These are phyloP conservation scores for Scortechinia acanthostroma DNA, from an alignment of 2,329 filamentous ascomycete genomes.

Conservation along the genomic window DNA sequence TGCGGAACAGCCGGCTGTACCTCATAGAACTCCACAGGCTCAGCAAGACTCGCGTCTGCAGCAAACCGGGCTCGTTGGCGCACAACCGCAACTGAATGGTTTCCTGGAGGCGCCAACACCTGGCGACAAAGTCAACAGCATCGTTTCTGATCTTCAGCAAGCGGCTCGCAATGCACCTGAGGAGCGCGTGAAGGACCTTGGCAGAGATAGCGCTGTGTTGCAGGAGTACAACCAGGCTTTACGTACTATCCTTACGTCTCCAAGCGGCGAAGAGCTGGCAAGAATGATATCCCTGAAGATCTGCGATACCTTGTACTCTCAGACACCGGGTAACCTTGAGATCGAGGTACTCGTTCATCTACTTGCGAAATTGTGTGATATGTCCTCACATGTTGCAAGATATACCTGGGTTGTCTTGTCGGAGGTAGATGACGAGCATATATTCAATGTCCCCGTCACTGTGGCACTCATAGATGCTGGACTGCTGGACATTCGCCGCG, in stretches of 20 bases:
- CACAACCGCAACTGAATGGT: slow-evolving; percentile 47
- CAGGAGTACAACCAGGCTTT: slow-evolving; percentile 49
- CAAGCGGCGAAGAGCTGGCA: slow-evolving; percentile 46
- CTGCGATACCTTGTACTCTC: slow-evolving; percentile 45
- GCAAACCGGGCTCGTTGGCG: slow-evolving; percentile 20
- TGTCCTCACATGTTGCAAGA: slow-evolving; percentile 47
- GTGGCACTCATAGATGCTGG: slow-evolving; percentile 50
- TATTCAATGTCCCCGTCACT: slow-evolving; percentile 55
- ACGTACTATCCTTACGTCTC: slow-evolving; percentile 39
- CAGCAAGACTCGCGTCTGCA: slow-evolving; percentile 32
- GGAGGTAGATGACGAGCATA: slow-evolving; percentile 41
- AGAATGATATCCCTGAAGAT: slow-evolving; percentile 45
- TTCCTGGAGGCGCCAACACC: slow-evolving; percentile 44
- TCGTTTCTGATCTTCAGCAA: slow-evolving; percentile 48
- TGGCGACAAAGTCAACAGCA: slow-evolving; percentile 40
- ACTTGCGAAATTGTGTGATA: slow-evolving; percentile 51
- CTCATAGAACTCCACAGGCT: slow-evolving; percentile 43
- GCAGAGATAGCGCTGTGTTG: slow-evolving; percentile 41
- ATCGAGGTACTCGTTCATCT: slow-evolving; percentile 57
- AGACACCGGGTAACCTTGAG: slow-evolving; percentile 44
- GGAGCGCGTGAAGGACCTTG: slow-evolving; percentile 47
- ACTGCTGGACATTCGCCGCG: slow-evolving; percentile 49
- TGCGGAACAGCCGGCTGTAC: slow-evolving; percentile 52
- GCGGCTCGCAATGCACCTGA: slow-evolving; percentile 45
- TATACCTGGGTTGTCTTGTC: slow-evolving; percentile 36